Evolutionary conservation across 345 rosid species (phyloP).

Genomic region (Brassica incana): DNA sequence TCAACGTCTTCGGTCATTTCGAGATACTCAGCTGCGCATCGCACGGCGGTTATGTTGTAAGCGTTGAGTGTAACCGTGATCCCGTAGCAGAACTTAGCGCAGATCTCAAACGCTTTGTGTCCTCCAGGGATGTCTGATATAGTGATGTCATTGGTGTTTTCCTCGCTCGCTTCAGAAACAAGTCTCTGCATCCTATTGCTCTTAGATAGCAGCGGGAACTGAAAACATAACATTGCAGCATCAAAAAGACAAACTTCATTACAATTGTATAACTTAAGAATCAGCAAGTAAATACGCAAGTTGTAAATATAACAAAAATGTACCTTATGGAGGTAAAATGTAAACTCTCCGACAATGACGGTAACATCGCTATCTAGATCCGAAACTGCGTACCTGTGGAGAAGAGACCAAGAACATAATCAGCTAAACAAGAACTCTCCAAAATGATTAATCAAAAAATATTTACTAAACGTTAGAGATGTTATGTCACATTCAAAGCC

Average conservation of each 20-base stretch:
- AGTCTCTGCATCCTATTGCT: conserved; percentile 70
- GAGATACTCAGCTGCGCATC: conserved; percentile 91
- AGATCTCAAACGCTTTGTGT: conserved; percentile 81
- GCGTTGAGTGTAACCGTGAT: conserved; percentile 86
- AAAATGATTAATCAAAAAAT: neutral
- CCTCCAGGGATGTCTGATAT: conserved; percentile 84
- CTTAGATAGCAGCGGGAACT: conserved; percentile 95
- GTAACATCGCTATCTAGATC: conserved; percentile 77
- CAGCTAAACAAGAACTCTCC: neutral
- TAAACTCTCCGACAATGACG: conserved; percentile 67
- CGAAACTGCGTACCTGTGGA: conserved; percentile 63
- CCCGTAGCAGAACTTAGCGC: conserved; percentile 96
- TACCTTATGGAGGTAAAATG: conserved; percentile 92
- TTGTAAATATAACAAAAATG: neutral
- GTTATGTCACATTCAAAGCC: neutral
- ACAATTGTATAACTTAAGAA: conserved; percentile 1
- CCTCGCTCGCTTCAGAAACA: conserved; percentile 52
- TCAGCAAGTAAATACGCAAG: neutral
- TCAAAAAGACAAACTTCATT: neutral
- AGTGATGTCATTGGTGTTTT: conserved; percentile 55
- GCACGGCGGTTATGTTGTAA: conserved; percentile 76
- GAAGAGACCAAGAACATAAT: conserved; percentile 20
- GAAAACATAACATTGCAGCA: conserved; percentile 31
- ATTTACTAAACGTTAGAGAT: neutral
- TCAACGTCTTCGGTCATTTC: conserved; percentile 91